phyloP scores from a whole-genome alignment of 192 early-diverging fungal genomes.

The Linnemannia elongata region DNA sequence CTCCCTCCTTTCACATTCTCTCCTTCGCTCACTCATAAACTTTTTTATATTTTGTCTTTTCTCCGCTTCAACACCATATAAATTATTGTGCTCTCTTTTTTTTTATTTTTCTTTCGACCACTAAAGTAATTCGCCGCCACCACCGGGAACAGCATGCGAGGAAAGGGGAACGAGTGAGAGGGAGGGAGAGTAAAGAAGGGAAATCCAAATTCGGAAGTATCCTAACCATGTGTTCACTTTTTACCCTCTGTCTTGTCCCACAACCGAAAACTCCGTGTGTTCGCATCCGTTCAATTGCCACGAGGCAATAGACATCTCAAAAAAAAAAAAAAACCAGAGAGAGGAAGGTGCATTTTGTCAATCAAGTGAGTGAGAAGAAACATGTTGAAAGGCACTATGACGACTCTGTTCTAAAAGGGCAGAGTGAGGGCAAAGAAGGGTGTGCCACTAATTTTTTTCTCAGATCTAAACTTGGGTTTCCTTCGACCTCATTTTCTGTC shows the following conservation, averaged over 20 bases:
- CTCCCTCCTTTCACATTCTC: not conserved
- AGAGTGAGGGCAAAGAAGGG: not conserved
- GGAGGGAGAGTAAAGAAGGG: not conserved
- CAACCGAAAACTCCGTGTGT: not conserved
- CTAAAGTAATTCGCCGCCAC: conserved; percentile 1
- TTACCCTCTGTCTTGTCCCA: not conserved
- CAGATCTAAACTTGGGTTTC: not conserved
- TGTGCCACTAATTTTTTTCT: not conserved
- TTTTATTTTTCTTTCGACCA: not conserved
- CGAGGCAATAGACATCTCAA: not conserved
- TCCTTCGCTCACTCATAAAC: not conserved
- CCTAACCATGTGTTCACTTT: conserved; percentile 2
- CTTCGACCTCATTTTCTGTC: not conserved
- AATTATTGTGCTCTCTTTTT: not conserved
- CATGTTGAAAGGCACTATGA: not conserved
- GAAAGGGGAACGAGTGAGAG: too few species aligned
- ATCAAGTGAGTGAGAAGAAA: too few species aligned
- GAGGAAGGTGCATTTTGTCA: too few species aligned
- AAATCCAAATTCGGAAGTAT: not conserved
- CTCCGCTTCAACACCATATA: not conserved
- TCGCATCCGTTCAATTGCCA: not conserved
- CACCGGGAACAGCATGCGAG: too few species aligned
- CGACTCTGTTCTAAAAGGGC: not conserved
- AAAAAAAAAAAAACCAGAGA: too few species aligned
- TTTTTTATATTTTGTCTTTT: not conserved